Evolutionary conservation across 139 green algal genomes (phyloP), one percentile per base, ranked within the genome.

Genomic region (Zygnema cylindricum): DNA sequence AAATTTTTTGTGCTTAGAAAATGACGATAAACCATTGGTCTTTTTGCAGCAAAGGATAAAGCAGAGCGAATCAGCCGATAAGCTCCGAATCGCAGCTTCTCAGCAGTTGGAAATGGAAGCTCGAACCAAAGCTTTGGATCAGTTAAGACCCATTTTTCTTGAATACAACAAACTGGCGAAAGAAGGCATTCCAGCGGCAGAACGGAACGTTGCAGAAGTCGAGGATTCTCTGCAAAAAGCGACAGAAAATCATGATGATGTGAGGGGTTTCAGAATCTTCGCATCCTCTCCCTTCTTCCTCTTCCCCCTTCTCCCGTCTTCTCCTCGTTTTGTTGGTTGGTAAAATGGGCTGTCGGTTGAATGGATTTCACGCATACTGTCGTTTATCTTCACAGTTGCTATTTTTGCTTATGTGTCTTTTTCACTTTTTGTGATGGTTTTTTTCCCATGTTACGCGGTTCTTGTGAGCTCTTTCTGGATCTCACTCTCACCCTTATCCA

Each of bases 121-220:
- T 0, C 55, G 42, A 43, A 87, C 92, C 79, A 85, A 84, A 1
- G 49, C 84, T 81, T 71, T 95, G 79, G 86, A 94, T 55, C 76
- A 86, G 0, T 43, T 85, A 57, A 76, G 63, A 30, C 84, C 76
- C 35, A 16, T 85, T 23, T 88, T 54, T 55, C 35, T 43, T 22
- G 84, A 88, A 30, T 88, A 88, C 84, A 54, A 40, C 32, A 85
- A 85, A 54, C 35, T 88, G 84, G 16, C 54, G 84, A 57, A 35
- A 35, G 69, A 63, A 1, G 69, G 69, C 23, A 32, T 87, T 39
- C 82, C 82, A 54, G 25, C 25, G 42, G 55, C 57, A 39, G 77
- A 82, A 35, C 21, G 23, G 57, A 35, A 25, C 30, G 2, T 40
- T n/a, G 32, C 36, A 41, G 35, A 84, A 3, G 55, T 33, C 30